phyloP scores from a whole-genome alignment of 768 basidiomycete genomes.

The Termitomyces heimii region DNA sequence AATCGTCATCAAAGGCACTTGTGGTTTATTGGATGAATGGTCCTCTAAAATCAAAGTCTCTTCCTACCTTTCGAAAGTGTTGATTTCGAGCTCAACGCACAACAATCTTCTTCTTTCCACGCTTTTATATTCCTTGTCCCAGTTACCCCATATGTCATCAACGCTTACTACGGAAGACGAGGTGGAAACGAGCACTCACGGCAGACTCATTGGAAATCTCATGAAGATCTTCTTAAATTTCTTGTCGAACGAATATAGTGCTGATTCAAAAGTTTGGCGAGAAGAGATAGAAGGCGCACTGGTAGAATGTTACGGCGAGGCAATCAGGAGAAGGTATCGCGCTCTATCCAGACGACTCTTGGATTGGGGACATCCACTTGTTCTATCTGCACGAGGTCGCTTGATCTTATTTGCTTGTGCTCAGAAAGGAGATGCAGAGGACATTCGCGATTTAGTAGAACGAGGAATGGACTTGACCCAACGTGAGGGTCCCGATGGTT shows the following conservation, averaged over 20 bases:
- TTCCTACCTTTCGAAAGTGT: background rate
- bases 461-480: background rate
- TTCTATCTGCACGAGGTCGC: background rate
- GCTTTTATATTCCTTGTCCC: background rate
- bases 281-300: background rate
- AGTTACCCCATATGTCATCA: background rate
- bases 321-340: background rate
- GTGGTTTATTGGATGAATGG: background rate
- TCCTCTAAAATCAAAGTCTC: background rate
- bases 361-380: background rate
- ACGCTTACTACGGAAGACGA: background rate
- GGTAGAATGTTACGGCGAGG: background rate
- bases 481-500: background rate
- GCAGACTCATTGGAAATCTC: background rate
- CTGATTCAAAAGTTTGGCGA: background rate
- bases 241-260: background rate
- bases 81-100: background rate
- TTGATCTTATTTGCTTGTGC: background rate
- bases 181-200: background rate
- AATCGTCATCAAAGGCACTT: background rate
- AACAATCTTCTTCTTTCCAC: background rate
- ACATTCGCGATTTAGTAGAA: background rate
- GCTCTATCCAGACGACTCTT: background rate
- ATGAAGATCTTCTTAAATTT: background rate
- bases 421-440: background rate